Evolutionary conservation across 2,329 filamentous ascomycete species (phyloP).

Genomic region (Gliomastix tumulicola): DNA sequence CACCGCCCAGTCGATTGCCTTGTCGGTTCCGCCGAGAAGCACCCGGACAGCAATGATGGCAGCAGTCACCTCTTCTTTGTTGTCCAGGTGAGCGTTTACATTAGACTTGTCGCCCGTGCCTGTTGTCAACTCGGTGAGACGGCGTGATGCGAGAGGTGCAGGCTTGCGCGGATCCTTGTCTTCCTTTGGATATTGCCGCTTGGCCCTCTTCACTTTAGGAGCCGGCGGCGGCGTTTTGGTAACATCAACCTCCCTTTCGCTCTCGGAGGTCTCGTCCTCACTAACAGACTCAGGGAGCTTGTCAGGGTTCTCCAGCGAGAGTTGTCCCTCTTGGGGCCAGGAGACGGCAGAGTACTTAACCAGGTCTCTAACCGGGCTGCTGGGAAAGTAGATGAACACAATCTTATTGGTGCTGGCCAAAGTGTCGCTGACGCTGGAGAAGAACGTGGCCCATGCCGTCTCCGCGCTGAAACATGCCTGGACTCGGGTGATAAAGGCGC

Average conservation of each 20-base stretch:
- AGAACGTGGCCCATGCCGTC: constrained; percentile 25
- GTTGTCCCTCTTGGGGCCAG: constrained; percentile 18
- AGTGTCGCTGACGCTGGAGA: too few relatives aligned
- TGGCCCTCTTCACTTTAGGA: too few relatives aligned
- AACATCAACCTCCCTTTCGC: background rate
- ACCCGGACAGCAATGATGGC: constrained; percentile 52
- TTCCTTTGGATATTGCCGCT: too few relatives aligned
- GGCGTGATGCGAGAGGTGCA: too few relatives aligned
- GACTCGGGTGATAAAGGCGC: constrained; percentile 17
- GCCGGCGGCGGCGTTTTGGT: too few relatives aligned
- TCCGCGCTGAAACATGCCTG: constrained; percentile 39
- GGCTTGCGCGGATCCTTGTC: too few relatives aligned
- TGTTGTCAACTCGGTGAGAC: background rate
- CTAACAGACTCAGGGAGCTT: too few relatives aligned
- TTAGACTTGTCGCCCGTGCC: background rate
- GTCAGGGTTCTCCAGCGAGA: constrained; percentile 9
- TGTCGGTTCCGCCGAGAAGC: constrained; percentile 53
- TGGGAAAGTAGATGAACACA: background rate
- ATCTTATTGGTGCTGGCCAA: too few relatives aligned
- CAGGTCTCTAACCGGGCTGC: constrained; percentile 16
- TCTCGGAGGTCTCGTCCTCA: background rate
- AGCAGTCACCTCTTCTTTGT: constrained; percentile 34
- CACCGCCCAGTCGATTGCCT: constrained; percentile 54
- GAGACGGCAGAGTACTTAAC: constrained; percentile 4
- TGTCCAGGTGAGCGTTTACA: constrained; percentile 8